Evolutionary conservation across 768 basidiomycete genomes (phyloP).

Genomic region (Pulveroboletus ravenelii): DNA sequence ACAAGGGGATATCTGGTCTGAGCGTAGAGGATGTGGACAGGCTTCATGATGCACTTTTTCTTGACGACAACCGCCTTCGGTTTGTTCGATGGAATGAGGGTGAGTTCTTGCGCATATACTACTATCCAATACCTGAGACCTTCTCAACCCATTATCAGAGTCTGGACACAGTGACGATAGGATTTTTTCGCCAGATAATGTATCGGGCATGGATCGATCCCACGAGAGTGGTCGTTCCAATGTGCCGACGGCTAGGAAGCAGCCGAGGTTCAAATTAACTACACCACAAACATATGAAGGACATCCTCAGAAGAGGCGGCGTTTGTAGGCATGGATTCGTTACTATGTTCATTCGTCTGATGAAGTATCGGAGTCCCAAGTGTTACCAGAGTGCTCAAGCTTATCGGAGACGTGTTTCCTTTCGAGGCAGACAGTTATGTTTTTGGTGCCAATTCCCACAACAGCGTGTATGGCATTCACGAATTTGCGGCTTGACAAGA

Average conservation of each 20-base stretch:
- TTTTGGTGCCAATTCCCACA: slow-evolving; percentile 75
- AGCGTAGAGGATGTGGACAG: slow-evolving; percentile 5
- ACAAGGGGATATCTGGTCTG: slow-evolving; percentile 1
- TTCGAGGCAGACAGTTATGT: slow-evolving; percentile 55
- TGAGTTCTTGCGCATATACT: not conserved
- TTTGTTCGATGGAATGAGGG: not conserved
- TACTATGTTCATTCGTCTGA: no score
- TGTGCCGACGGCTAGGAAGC: not conserved
- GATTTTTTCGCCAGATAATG: no score
- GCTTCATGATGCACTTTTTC: slow-evolving; percentile 8
- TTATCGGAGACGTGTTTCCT: slow-evolving; percentile 77
- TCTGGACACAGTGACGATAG: not conserved
- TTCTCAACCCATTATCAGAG: not conserved
- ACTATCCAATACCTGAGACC: no score
- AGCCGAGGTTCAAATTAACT: not conserved
- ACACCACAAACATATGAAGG: not conserved
- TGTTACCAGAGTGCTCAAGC: slow-evolving; percentile 74
- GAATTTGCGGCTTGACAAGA: slow-evolving; percentile 59
- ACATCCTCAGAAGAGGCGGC: not conserved
- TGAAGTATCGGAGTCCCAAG: slow-evolving; percentile 37
- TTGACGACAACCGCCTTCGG: not conserved
- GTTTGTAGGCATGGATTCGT: not conserved
- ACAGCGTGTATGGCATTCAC: slow-evolving; percentile 79
- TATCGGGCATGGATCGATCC: not conserved
- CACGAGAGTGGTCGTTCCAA: not conserved